These are phyloP conservation scores for Erucastrum elatum DNA, from an alignment of 345 rosid genomes.

Conservation along the genomic window DNA sequence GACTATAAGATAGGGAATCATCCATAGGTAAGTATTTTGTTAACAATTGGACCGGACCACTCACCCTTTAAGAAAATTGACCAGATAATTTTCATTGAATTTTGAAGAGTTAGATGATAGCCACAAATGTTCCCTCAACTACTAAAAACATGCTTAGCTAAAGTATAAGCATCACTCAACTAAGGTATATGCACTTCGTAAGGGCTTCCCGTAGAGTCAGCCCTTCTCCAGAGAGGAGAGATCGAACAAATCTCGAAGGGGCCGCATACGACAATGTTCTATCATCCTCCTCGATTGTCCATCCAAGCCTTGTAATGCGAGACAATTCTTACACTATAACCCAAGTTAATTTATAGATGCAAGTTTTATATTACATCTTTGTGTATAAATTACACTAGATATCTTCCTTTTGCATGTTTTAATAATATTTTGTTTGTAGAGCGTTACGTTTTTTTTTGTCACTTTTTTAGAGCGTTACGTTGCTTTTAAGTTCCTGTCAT, in stretches of 20 bases:
- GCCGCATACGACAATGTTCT: neutral
- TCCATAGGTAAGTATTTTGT: neutral
- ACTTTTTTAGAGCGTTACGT: slow-evolving; percentile 1
- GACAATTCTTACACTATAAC: neutral
- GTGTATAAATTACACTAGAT: neutral
- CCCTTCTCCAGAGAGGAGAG: neutral
- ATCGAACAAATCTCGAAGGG: neutral
- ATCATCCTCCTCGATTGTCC: neutral
- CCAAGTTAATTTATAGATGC: neutral
- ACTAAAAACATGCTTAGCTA: neutral
- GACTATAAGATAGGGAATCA: neutral
- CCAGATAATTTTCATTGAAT: neutral
- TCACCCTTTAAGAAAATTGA: neutral
- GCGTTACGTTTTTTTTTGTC: too few relatives aligned
- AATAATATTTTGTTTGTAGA: slow-evolving; percentile 11
- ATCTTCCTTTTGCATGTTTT: neutral
- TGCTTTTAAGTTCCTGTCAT: slow-evolving; percentile 28
- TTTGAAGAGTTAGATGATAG: neutral
- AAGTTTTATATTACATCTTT: neutral
- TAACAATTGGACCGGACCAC: neutral
- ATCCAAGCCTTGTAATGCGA: neutral
- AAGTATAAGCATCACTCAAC: too few relatives aligned
- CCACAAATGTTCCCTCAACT: neutral
- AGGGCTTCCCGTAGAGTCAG: neutral
- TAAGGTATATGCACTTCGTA: neutral